Percentiles rank a stretch among this genome's conserved stretches.
Evolutionary conservation across 1,284 basidiomycete genomes (phyloP).

Genomic region (Entoloma clypeatum): DNA sequence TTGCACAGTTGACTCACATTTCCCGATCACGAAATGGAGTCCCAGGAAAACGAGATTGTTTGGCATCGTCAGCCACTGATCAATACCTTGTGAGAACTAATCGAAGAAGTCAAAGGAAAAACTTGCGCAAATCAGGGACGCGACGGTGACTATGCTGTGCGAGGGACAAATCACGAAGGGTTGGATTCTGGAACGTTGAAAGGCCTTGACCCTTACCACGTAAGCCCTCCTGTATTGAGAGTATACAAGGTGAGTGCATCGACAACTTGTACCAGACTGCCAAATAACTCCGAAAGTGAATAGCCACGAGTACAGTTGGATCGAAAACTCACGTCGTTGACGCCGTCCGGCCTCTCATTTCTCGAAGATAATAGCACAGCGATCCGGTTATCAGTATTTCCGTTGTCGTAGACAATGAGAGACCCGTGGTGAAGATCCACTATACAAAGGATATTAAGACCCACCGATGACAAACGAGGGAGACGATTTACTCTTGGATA

Average conservation of each 20-base stretch:
- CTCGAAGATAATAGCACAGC: slow-evolving; percentile 42
- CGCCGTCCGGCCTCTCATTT: slow-evolving; percentile 24
- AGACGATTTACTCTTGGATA: slow-evolving; percentile 21
- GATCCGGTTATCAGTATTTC: slow-evolving; percentile 47
- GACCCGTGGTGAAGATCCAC: slow-evolving; percentile 51
- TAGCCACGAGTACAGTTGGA: background rate
- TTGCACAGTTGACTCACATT: slow-evolving; percentile 11
- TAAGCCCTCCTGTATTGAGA: slow-evolving; percentile 48
- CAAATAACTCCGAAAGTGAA: background rate
- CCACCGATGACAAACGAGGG: background rate
- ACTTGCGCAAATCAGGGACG: slow-evolving; percentile 45
- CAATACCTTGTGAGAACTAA: background rate
- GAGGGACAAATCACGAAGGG: background rate
- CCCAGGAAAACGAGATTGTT: slow-evolving; percentile 26
- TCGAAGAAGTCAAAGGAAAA: background rate
- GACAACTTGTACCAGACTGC: slow-evolving; percentile 46
- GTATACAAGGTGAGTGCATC: slow-evolving; percentile 50
- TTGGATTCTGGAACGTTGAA: background rate
- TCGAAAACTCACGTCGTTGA: slow-evolving; percentile 16
- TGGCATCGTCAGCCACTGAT: slow-evolving; percentile 26
- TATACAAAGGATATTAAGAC: slow-evolving; percentile 10
- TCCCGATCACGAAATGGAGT: slow-evolving; percentile 28
- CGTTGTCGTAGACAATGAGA: slow-evolving; percentile 42
- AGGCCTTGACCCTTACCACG: slow-evolving; percentile 32
- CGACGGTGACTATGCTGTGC: slow-evolving; percentile 32